Evolutionary conservation across 1,139 yeast genomes (phyloP).

Genomic region (Yamadazyma sp.): DNA sequence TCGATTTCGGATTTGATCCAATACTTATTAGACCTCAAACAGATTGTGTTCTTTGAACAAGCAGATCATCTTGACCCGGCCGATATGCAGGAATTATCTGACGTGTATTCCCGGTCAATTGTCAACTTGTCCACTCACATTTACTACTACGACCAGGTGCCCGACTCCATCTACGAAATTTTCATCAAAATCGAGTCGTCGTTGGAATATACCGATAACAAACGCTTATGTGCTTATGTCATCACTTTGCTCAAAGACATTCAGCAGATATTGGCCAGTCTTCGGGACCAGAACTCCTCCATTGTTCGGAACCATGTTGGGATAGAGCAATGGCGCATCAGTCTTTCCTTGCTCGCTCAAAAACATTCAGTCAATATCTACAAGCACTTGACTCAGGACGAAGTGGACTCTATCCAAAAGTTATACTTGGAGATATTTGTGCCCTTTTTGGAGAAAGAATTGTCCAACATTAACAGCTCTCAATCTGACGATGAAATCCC

Average conservation of each 20-base stretch:
- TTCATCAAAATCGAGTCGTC: constrained; percentile 39
- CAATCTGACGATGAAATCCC: constrained; percentile 5
- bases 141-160: constrained; percentile 75
- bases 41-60: constrained; percentile 35
- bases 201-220: constrained; percentile 20
- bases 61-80: constrained; percentile 20
- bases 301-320: constrained; percentile 42
- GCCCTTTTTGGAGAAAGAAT: constrained; percentile 35
- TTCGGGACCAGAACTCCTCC: constrained; percentile 27
- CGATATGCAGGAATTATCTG: constrained; percentile 26
- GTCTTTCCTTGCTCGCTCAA: constrained; percentile 36
- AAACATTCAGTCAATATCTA: constrained; percentile 15
- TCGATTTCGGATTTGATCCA: constrained; percentile 83
- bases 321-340: constrained; percentile 45
- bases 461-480: constrained; percentile 14
- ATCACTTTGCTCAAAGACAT: constrained; percentile 34
- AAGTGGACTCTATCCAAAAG: constrained; percentile 31
- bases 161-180: constrained; percentile 69
- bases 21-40: constrained; percentile 60
- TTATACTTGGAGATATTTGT: constrained; percentile 35
- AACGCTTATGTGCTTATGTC: constrained; percentile 25
- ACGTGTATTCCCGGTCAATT: constrained; percentile 47
- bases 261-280: constrained; percentile 29
- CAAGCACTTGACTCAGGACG: constrained; percentile 20
- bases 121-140: constrained; percentile 68